Evolutionary conservation across 495 filamentous ascomycete species (phyloP), one percentile per base, ranked within the genome.

Genomic region (Clohesyomyces aquaticus): DNA sequence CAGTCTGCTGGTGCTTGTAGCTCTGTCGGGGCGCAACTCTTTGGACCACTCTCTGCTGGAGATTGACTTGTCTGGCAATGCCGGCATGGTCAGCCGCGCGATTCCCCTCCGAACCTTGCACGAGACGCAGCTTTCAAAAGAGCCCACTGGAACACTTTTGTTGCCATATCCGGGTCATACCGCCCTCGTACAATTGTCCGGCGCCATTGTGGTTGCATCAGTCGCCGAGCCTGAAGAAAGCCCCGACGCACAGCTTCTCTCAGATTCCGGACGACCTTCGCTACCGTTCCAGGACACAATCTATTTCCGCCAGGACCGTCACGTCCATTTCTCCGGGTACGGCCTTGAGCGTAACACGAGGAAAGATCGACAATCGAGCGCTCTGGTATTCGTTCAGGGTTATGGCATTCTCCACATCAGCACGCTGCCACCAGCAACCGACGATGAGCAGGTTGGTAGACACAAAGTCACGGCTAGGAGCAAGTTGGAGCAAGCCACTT

Each of bases 401-500:
- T 91, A 87, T 64, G 94, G 95, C 21, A 77, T 91, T n/a, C 73
- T 97, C 42, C 83, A 92, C 58, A 75, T 97, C 38, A 82, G 82
- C n/a, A 75, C 82, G 18, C 76, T 77, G 27, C 81, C 87, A 23
- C 72, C 72, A 1, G 28, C 54, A 47, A 74, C 79, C 11, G 78
- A 81, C 54, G 77, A 78, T 12, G 47, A 68, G n/a, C 73, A 68
- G 12, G 58, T 71, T 2, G 78, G 80, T 21, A 73, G 75, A 57
- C 67, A 70, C 12, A 73, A 74, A 23, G 80, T 93, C 19, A 91
- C 90, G 1, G 88, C 90, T 8, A 91, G 89, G 72, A 89, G 85
- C 71, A 97, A 93, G 74, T 80, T 99, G 45, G 91, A 96, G 69
- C 93, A 98, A 73, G 93, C 93, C 14, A 86, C 97, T 2, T 96